Conservation (phyloP, 805 yeast genomes). For the Lipomyces starkeyi region DNA sequence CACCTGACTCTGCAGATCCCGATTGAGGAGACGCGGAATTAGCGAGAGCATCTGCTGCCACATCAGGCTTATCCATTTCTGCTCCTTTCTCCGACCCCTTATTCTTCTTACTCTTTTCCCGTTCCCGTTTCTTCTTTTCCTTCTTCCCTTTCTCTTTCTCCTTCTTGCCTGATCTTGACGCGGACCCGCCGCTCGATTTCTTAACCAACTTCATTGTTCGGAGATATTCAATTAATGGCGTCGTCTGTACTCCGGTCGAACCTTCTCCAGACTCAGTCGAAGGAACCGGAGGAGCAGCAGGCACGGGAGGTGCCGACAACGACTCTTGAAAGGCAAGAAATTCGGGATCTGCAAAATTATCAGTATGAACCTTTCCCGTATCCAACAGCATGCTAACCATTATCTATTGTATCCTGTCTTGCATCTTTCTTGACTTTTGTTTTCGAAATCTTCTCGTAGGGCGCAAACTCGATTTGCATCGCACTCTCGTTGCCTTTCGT, state of each 20-base stretch:
- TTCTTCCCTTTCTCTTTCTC: conserved; percentile 40
- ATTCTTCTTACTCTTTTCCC: conserved; percentile 12
- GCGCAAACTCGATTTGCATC: conserved; percentile 41
- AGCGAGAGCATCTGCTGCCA: background rate
- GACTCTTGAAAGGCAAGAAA: conserved; percentile 47
- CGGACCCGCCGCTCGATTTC: conserved; percentile 39
- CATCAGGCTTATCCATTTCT: background rate
- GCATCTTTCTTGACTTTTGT: conserved; percentile 28
- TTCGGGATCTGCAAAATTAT: conserved; percentile 39
- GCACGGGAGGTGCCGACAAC: conserved; percentile 23
- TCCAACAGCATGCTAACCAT: conserved; percentile 13
- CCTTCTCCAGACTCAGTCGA: background rate
- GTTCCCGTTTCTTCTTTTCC: conserved; percentile 22
- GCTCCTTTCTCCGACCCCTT: conserved; percentile 5
- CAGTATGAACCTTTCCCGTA: background rate
- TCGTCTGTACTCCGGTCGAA: conserved; percentile 13
- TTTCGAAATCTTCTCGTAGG: conserved; percentile 35
- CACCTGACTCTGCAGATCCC: background rate
- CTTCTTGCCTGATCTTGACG: conserved; percentile 29
- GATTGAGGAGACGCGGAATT: background rate
- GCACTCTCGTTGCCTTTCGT: conserved; percentile 33
- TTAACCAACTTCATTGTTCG: conserved; percentile 28
- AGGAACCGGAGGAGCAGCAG: conserved; percentile 8
- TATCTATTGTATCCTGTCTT: conserved; percentile 45
- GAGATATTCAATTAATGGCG: conserved; percentile 36